Evolutionary conservation across 139 green algal genomes (phyloP).

Genomic region (Ettlia oleoabundans): DNA sequence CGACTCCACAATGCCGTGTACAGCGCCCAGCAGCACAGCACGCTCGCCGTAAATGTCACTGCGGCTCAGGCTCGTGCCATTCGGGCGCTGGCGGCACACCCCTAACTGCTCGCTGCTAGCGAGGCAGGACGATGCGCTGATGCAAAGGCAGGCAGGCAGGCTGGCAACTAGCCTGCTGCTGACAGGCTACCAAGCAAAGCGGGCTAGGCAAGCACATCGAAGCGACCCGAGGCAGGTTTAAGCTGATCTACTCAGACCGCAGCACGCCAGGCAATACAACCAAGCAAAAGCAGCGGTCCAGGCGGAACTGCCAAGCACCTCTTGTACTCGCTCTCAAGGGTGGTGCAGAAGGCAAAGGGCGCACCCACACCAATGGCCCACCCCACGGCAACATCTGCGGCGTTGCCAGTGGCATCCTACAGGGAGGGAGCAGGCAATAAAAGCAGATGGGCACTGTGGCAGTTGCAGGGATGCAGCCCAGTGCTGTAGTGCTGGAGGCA

Average conservation of each 20-base stretch:
- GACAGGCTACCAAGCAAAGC: too few species aligned
- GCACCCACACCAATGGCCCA: slow-evolving; percentile 97
- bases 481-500: too few species aligned
- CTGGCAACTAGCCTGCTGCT: too few species aligned
- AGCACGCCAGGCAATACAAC: neutral
- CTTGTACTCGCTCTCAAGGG: slow-evolving; percentile 99
- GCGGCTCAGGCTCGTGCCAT: too few species aligned
- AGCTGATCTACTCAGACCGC: neutral
- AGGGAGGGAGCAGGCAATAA: neutral
- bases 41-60: slow-evolving; percentile 99
- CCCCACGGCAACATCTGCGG: slow-evolving; percentile 95
- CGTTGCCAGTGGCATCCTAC: slow-evolving; percentile 92
- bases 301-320: slow-evolving; percentile 27
- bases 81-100: neutral
- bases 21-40: slow-evolving; percentile 95
- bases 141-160: too few species aligned
- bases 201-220: too few species aligned
- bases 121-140: too few species aligned
- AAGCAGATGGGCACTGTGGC: neutral
- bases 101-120: too few species aligned
- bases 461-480: neutral
- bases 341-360: slow-evolving; percentile 98
- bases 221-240: too few species aligned
- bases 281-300: neutral
- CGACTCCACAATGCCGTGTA: slow-evolving; percentile 98